phyloP scores from a whole-genome alignment of 495 filamentous ascomycete genomes.

The Podospora appendiculata region DNA sequence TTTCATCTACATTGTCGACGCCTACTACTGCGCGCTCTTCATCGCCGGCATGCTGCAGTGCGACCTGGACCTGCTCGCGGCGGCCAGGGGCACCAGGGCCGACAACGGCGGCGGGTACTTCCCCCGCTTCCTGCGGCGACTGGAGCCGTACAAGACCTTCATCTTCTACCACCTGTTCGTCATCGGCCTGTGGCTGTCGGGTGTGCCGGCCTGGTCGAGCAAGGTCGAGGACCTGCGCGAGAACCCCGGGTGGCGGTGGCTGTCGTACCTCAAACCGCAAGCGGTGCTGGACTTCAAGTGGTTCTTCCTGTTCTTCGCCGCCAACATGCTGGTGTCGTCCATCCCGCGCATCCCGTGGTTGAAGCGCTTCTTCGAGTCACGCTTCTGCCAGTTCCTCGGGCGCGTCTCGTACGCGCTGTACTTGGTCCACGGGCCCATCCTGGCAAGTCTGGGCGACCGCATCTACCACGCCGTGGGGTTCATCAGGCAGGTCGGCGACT shows the following conservation, averaged over 20 bases:
- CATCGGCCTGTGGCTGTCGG: slow-evolving; percentile 35
- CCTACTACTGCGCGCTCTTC: slow-evolving; percentile 38
- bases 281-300: slow-evolving; percentile 46
- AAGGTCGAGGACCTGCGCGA: slow-evolving; percentile 27
- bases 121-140: slow-evolving; percentile 26
- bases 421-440: slow-evolving; percentile 56
- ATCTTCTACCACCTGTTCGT: slow-evolving; percentile 42
- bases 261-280: slow-evolving; percentile 42
- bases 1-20: slow-evolving; percentile 42
- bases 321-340: slow-evolving; percentile 45
- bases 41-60: slow-evolving; percentile 41
- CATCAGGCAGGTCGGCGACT: slow-evolving; percentile 7
- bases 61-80: slow-evolving; percentile 39
- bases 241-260: slow-evolving; percentile 37
- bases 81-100: slow-evolving; percentile 4
- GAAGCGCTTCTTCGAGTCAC: slow-evolving; percentile 48
- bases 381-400: slow-evolving; percentile 56
- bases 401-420: slow-evolving; percentile 61
- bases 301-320: slow-evolving; percentile 44
- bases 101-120: slow-evolving; percentile 19
- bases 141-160: slow-evolving; percentile 35
- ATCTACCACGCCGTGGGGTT: slow-evolving; percentile 48
- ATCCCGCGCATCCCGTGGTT: slow-evolving; percentile 35
- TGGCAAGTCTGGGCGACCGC: slow-evolving; percentile 33
- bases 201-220: slow-evolving; percentile 36